These are phyloP conservation scores for Lepiota brunneoincarnata DNA, from an alignment of 768 basidiomycete species.

Conservation along the genomic window DNA sequence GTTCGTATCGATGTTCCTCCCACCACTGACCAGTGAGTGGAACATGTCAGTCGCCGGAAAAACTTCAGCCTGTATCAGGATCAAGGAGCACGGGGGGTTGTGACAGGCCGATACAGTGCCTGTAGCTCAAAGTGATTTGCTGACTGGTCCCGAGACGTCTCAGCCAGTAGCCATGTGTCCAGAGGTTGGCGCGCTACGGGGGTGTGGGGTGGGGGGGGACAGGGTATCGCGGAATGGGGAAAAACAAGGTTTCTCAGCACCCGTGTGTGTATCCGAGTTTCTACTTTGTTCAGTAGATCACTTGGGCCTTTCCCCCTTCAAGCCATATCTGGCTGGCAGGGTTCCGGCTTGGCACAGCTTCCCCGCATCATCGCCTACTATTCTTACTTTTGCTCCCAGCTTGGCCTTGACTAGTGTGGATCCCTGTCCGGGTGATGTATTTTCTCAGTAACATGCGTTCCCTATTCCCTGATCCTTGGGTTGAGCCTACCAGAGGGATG, in stretches of 20 bases:
- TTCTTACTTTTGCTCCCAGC: background rate
- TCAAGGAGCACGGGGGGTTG: background rate
- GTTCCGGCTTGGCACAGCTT: background rate
- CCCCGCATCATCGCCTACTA: background rate
- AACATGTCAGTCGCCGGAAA: background rate
- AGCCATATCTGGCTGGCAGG: background rate
- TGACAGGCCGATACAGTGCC: background rate
- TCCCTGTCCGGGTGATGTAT: background rate
- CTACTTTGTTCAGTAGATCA: too few species aligned
- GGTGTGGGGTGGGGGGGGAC: background rate
- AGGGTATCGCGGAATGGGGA: background rate
- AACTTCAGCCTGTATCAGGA: background rate
- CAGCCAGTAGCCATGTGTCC: background rate
- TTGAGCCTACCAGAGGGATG: too few species aligned
- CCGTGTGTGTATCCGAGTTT: too few species aligned
- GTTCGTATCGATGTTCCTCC: background rate
- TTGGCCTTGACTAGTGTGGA: background rate
- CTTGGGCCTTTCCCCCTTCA: too few species aligned
- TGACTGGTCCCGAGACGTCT: too few species aligned
- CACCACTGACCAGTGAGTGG: background rate
- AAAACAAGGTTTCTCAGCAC: background rate
- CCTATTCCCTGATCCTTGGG: too few species aligned
- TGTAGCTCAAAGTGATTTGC: too few species aligned
- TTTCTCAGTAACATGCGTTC: background rate
- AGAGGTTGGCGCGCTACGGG: background rate